Evolutionary conservation across 192 early-diverging fungal genomes (phyloP).

Genomic region (Rhizoclosmatium sp.): DNA sequence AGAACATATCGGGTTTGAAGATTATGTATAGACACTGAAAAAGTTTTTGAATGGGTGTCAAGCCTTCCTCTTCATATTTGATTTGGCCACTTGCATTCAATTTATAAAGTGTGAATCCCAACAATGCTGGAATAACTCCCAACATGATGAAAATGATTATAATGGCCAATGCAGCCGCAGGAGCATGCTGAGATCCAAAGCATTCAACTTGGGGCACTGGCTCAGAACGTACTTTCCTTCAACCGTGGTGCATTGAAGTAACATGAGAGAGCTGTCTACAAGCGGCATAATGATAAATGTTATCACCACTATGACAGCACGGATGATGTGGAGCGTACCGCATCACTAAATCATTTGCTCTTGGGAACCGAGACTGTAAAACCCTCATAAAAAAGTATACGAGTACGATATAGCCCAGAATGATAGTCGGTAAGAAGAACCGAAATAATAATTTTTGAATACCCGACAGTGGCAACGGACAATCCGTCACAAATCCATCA

Average conservation of each 20-base stretch:
- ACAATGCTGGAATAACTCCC: neutral
- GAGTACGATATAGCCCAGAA: neutral
- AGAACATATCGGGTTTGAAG: constrained; percentile 27
- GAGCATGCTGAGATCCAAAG: neutral
- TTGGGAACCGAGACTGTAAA: neutral
- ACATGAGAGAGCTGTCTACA: neutral
- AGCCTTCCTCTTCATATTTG: constrained; percentile 21
- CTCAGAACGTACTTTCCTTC: neutral
- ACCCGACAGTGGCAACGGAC: constrained; percentile 17
- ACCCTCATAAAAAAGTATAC: constrained; percentile 13
- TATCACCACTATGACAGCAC: constrained; percentile 6
- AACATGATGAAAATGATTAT: constrained; percentile 17
- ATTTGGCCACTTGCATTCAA: neutral
- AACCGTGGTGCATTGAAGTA: constrained; percentile 21
- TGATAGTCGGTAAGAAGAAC: constrained; percentile 23
- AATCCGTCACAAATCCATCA: constrained; percentile 27
- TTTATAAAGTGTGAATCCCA: neutral
- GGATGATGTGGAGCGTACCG: constrained; percentile 19
- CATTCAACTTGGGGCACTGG: neutral
- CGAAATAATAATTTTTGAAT: constrained; percentile 31
- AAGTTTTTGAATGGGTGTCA: constrained; percentile 19
- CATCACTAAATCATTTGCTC: neutral
- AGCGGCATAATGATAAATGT: constrained; percentile 35
- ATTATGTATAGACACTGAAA: constrained; percentile 15
- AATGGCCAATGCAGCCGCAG: constrained; percentile 16